Percentiles rank a stretch among this genome's conserved stretches.
Evolutionary conservation across 73 alveolate species (phyloP).

Genomic region (Symbiodinium natans): DNA sequence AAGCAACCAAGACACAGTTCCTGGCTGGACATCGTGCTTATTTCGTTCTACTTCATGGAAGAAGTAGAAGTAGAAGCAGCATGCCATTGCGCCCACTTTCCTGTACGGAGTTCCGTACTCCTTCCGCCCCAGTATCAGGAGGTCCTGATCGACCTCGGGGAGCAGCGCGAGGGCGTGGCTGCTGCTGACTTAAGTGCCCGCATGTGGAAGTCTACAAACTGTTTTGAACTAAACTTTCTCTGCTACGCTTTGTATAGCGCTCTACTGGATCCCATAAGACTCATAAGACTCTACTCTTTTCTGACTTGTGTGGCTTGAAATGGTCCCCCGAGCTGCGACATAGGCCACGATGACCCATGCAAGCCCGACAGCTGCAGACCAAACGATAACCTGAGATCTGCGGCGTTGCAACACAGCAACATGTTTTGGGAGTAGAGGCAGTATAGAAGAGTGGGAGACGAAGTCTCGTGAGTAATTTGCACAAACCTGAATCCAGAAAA

Average conservation of each 20-base stretch:
- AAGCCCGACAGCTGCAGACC: slow-evolving; percentile 55
- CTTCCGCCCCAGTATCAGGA: slow-evolving; percentile 55
- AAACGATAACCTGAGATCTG: slow-evolving; percentile 26
- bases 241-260: no score
- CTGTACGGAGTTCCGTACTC: slow-evolving; percentile 89
- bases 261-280: no score
- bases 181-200: neutral
- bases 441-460: neutral
- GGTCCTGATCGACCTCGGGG: slow-evolving; percentile 31
- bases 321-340: slow-evolving; percentile 33
- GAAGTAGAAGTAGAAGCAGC: no score
- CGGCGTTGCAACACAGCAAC: neutral
- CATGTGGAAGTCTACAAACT: neutral
- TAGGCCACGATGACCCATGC: slow-evolving; percentile 70
- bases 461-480: neutral
- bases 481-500: neutral
- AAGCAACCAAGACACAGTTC: slow-evolving; percentile 84
- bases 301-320: no score
- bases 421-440: neutral
- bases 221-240: no score
- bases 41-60: no score
- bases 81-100: neutral
- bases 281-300: no score
- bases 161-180: neutral
- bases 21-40: no score